Evolutionary conservation across 2,329 filamentous ascomycete genomes (phyloP).

Genomic region (Diaporthe ampelina): DNA sequence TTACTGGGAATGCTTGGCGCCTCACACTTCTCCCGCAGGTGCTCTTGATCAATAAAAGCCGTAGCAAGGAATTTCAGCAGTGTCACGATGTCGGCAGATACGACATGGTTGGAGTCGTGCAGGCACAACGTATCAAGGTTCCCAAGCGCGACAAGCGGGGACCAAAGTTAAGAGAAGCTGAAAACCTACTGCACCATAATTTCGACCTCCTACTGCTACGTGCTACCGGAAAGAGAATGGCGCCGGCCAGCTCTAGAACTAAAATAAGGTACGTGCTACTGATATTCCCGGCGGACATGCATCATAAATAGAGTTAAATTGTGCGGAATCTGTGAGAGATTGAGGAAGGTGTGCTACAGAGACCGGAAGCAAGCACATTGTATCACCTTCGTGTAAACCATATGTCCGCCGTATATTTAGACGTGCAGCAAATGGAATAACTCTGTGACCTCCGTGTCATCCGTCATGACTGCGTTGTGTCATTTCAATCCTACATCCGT

Average conservation of each 20-base stretch:
- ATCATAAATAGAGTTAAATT: conserved; percentile 4
- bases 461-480: background rate
- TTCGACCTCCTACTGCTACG: background rate
- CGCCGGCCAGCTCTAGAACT: background rate
- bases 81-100: background rate
- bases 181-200: background rate
- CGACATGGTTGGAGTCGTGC: background rate
- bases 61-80: background rate
- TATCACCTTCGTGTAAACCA: background rate
- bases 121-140: background rate
- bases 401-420: background rate
- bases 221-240: background rate
- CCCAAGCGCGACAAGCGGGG: background rate
- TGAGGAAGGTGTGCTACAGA: background rate
- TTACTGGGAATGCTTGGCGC: background rate
- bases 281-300: background rate
- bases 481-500: background rate
- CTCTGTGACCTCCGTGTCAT: background rate
- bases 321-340: background rate
- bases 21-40: too few species aligned
- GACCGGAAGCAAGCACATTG: background rate
- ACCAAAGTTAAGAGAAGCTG: background rate
- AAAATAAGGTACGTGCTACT: background rate
- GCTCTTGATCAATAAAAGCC: too few species aligned
- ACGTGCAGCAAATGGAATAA: background rate